Evolutionary conservation across 257 asterid genomes (phyloP).

Genomic region (Cordia subcordata): DNA sequence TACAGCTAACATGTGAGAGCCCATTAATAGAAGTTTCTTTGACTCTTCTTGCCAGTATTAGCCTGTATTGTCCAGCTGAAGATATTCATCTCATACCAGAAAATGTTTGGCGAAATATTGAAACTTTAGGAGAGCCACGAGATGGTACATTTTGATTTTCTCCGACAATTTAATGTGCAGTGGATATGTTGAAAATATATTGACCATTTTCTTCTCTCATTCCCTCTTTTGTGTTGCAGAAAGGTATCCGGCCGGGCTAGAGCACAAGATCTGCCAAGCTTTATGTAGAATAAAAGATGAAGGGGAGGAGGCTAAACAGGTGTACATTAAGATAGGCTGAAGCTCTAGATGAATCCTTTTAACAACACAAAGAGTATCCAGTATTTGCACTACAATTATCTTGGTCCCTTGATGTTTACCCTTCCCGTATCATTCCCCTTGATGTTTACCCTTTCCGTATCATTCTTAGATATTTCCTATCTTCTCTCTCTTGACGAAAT

Average conservation of each 20-base stretch:
- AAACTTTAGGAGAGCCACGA: conserved; percentile 56
- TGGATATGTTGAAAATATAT: conserved; percentile 2
- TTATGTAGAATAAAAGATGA: conserved; percentile 62
- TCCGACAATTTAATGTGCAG: not conserved
- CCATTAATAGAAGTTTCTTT: conserved; percentile 69
- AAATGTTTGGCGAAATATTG: conserved; percentile 77
- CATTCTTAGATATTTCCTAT: not conserved
- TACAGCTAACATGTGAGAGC: conserved; percentile 58
- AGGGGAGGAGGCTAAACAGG: conserved; percentile 86
- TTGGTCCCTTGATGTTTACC: conserved; percentile 2
- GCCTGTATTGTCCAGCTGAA: conserved; percentile 76
- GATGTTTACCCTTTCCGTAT: conserved; percentile 9
- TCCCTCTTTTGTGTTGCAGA: conserved; percentile 37
- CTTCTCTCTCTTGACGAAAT: not conserved
- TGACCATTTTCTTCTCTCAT: conserved; percentile 15
- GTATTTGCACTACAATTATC: conserved; percentile 1
- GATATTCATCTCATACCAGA: conserved; percentile 81
- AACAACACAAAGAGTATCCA: conserved; percentile 5
- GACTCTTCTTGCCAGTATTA: conserved; percentile 70
- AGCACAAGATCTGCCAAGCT: conserved; percentile 77
- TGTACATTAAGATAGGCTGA: conserved; percentile 17
- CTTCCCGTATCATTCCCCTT: conserved; percentile 4
- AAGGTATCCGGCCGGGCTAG: conserved; percentile 49
- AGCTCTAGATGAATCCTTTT: conserved; percentile 3
- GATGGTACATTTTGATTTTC: conserved; percentile 42